phyloP scores from a whole-genome alignment of 352 stramenopile species.

The Pythium angustatum region DNA sequence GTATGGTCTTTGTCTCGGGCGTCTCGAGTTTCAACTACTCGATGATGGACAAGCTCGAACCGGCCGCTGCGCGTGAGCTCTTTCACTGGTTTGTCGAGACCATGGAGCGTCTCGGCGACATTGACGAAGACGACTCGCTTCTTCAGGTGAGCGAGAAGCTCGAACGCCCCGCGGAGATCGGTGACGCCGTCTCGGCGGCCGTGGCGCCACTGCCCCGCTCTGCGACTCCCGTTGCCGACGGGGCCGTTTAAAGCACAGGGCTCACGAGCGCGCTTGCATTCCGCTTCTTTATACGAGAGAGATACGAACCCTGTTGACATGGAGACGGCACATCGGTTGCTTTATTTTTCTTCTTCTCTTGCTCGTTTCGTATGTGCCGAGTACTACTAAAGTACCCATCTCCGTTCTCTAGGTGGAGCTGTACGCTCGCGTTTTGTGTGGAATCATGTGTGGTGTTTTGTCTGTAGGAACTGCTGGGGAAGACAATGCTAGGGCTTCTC shows the following conservation, averaged over 20 bases:
- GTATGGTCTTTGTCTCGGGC: conserved; percentile 51
- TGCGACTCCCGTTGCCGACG: no score
- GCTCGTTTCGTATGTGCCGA: no score
- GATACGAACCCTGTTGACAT: no score
- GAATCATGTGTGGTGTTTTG: not conserved
- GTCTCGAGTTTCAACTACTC: conserved; percentile 60
- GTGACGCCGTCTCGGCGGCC: not conserved
- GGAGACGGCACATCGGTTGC: no score
- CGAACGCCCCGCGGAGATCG: conserved; percentile 7
- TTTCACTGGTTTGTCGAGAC: conserved; percentile 58
- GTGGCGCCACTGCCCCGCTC: not conserved
- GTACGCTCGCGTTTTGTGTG: not conserved
- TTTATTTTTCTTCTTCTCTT: no score
- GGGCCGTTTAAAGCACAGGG: no score
- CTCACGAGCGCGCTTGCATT: no score
- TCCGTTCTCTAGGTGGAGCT: no score
- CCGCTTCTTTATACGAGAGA: no score
- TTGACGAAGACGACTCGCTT: conserved; percentile 42
- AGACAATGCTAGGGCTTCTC: conserved; percentile 11
- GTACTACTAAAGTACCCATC: no score
- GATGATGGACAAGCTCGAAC: conserved; percentile 64
- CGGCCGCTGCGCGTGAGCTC: conserved; percentile 32
- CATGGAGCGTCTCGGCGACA: conserved; percentile 47
- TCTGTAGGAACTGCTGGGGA: not conserved
- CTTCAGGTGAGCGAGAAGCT: conserved; percentile 43